Conservation (phyloP, 495 filamentous ascomycete species). For the Neurospora tetrasperma region DNA sequence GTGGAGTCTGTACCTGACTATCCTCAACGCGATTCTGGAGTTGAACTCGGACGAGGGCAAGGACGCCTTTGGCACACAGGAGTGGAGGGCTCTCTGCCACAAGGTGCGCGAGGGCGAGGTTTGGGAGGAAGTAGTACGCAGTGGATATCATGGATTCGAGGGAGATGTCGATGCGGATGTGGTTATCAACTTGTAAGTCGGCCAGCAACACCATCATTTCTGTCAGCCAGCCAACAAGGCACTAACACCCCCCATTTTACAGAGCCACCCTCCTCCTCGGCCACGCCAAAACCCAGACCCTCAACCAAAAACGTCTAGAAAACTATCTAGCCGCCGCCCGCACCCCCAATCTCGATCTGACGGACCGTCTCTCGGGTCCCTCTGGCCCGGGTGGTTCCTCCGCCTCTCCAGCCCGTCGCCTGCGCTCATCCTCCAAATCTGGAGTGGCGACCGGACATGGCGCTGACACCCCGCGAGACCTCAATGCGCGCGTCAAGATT, state of each 20-base stretch:
- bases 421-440: constrained; percentile 26
- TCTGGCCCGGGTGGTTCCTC: neutral
- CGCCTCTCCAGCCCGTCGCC: constrained; percentile 14
- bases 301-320: constrained; percentile 83
- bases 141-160: constrained; percentile 77
- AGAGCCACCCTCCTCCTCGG: constrained; percentile 79
- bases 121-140: constrained; percentile 83
- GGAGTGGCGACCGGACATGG: constrained; percentile 30
- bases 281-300: constrained; percentile 68
- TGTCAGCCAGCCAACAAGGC: neutral
- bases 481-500: constrained; percentile 69
- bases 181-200: constrained; percentile 73
- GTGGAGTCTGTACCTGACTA: constrained; percentile 92
- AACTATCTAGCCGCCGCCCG: constrained; percentile 74
- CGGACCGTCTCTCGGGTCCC: constrained; percentile 42
- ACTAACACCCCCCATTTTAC: constrained; percentile 5
- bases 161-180: constrained; percentile 91
- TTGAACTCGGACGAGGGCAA: constrained; percentile 86
- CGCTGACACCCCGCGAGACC: constrained; percentile 67
- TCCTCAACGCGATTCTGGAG: constrained; percentile 83
- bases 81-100: constrained; percentile 69
- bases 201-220: neutral
- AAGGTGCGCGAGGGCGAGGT: constrained; percentile 77
- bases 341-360: constrained; percentile 52
- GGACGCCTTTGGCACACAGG: constrained; percentile 66